Evolutionary conservation across 2,329 filamentous ascomycete species (phyloP).

Genomic region (Phoma herbarum): DNA sequence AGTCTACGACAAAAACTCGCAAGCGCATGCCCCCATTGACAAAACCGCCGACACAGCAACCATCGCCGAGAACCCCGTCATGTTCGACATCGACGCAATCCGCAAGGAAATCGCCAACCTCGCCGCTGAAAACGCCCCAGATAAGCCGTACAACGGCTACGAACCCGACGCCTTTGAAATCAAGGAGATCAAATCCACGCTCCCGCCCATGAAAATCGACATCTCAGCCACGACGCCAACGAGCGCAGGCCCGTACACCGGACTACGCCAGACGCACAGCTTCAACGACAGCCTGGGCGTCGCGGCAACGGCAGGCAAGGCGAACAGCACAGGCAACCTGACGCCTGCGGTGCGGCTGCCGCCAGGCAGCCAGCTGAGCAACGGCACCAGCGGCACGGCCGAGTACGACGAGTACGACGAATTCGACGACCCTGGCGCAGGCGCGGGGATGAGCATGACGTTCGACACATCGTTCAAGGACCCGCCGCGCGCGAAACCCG

Average conservation of each 20-base stretch:
- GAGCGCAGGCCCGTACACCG: constrained; percentile 32
- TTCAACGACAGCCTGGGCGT: constrained; percentile 49
- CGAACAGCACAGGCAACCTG: constrained; percentile 28
- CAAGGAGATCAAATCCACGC: constrained; percentile 83
- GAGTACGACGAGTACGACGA: constrained; percentile 50
- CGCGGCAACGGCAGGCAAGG: constrained; percentile 18
- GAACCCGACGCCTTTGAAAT: constrained; percentile 63
- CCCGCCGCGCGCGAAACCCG: constrained; percentile 12
- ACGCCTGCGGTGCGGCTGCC: constrained; percentile 10
- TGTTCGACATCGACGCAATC: constrained; percentile 97
- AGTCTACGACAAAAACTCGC: constrained; percentile 79
- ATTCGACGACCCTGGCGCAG: constrained; percentile 38
- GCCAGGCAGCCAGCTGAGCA: constrained; percentile 26
- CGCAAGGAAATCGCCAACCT: constrained; percentile 73
- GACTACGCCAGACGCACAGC: constrained; percentile 53
- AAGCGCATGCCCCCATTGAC: constrained; percentile 47
- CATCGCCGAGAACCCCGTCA: constrained; percentile 67
- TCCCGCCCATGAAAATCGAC: constrained; percentile 86
- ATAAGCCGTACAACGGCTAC: constrained; percentile 38
- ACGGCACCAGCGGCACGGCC: constrained; percentile 25
- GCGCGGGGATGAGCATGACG: constrained; percentile 52
- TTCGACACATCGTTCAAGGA: constrained; percentile 54
- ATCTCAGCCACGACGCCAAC: constrained; percentile 34
- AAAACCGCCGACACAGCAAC: constrained; percentile 59
- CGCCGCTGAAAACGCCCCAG: constrained; percentile 66